Conservation (phyloP, 73 alveolate species). For the Tetrahymena malaccensis region DNA sequence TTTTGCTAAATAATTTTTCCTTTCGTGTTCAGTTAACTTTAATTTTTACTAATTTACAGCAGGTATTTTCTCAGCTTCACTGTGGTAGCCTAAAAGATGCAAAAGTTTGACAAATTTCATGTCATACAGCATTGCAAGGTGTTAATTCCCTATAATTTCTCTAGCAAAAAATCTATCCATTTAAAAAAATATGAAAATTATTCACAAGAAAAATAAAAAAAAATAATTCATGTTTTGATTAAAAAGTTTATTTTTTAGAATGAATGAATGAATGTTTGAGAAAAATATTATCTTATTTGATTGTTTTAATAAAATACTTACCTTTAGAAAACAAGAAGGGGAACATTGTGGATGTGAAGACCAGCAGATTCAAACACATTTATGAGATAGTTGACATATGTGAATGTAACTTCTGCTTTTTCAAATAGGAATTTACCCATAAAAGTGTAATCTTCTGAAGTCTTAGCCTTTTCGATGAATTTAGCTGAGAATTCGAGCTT, state of each 20-base stretch:
- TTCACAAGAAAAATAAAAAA: background rate
- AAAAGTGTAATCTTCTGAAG: conserved; percentile 29
- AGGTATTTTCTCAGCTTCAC: conserved; percentile 15
- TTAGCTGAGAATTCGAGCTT: conserved; percentile 18
- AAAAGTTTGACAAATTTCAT: conserved; percentile 22
- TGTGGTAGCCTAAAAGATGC: conserved; percentile 28
- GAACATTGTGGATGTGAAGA: conserved; percentile 16
- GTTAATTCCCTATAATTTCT: conserved; percentile 11
- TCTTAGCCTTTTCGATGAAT: conserved; percentile 21
- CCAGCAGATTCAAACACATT: conserved; percentile 26
- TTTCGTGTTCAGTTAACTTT: conserved; percentile 28
- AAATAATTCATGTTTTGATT: too few species aligned
- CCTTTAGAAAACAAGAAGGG: conserved; percentile 19
- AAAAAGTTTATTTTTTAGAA: too few species aligned
- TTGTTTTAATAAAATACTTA: background rate
- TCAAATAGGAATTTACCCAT: conserved; percentile 40
- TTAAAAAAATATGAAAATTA: background rate
- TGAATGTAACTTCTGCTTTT: conserved; percentile 31
- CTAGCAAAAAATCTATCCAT: conserved; percentile 14
- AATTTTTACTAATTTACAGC: background rate
- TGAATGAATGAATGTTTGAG: too few species aligned
- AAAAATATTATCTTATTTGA: too few species aligned
- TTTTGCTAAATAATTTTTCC: conserved; percentile 27
- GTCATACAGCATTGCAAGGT: conserved; percentile 11
- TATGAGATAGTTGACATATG: conserved; percentile 19